Conservation (phyloP, 805 yeast species). For the Myxozyma neotropica region DNA sequence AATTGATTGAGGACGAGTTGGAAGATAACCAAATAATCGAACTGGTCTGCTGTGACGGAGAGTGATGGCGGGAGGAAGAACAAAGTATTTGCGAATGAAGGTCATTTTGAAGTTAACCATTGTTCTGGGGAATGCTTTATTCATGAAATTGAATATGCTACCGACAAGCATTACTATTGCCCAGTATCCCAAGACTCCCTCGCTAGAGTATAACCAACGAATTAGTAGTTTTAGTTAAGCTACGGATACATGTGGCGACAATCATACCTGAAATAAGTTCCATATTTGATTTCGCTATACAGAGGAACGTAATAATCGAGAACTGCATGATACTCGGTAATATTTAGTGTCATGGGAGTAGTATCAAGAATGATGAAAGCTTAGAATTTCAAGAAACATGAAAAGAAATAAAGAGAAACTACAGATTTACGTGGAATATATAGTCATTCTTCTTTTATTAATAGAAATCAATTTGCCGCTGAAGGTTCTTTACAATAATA, state of each 20-base stretch:
- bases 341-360: conserved; percentile 12
- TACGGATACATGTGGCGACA: background rate
- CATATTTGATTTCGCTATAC: conserved; percentile 3
- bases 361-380: conserved; percentile 50
- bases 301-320: background rate
- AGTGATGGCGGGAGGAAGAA: conserved; percentile 12
- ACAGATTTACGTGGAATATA: too few species aligned
- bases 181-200: conserved; percentile 12
- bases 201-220: conserved; percentile 40
- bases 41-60: conserved; percentile 11
- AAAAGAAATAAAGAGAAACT: too few species aligned
- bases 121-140: background rate
- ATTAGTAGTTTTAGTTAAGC: background rate
- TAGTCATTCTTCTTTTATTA: too few species aligned
- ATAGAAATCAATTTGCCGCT: too few species aligned
- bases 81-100: conserved; percentile 12
- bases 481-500: too few species aligned
- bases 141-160: background rate
- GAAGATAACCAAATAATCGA: conserved; percentile 13
- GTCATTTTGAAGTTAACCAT: background rate
- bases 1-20: conserved; percentile 20
- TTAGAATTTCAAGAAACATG: too few species aligned
- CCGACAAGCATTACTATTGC: conserved; percentile 2
- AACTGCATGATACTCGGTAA: background rate
- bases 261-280: conserved; percentile 11